Evolutionary conservation across 2,329 filamentous ascomycete genomes (phyloP).

Genomic region (Aspergillus udagawae): DNA sequence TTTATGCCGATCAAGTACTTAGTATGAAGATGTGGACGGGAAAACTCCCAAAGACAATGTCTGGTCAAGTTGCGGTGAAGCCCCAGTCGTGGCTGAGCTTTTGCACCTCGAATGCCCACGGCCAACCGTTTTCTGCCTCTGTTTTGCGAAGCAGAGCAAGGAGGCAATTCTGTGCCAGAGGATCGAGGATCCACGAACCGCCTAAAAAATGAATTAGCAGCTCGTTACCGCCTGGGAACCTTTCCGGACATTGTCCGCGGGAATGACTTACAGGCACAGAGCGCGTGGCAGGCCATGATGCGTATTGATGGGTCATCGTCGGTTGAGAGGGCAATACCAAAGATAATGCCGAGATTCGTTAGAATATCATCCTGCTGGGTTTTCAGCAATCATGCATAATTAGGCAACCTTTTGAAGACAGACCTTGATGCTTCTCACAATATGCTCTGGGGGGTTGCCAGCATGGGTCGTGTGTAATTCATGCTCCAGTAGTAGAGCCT

Average conservation of each 20-base stretch:
- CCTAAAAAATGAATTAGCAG: slow-evolving; percentile 11
- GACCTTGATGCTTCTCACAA: slow-evolving; percentile 20
- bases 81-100: slow-evolving; percentile 17
- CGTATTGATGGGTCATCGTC: slow-evolving; percentile 31
- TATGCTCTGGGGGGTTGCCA: slow-evolving; percentile 8
- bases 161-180: slow-evolving; percentile 19
- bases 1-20: background rate
- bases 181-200: slow-evolving; percentile 29
- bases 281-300: slow-evolving; percentile 31
- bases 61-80: slow-evolving; percentile 3
- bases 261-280: slow-evolving; percentile 26
- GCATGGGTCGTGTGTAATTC: slow-evolving; percentile 17
- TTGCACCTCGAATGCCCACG: slow-evolving; percentile 19
- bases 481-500: slow-evolving; percentile 23
- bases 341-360: slow-evolving; percentile 27
- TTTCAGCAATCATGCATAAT: background rate
- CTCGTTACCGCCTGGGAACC: background rate
- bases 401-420: background rate
- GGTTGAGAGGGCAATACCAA: slow-evolving; percentile 30
- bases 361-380: slow-evolving; percentile 19
- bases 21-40: background rate
- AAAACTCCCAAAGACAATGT: background rate
- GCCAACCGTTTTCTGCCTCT: slow-evolving; percentile 20
- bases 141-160: slow-evolving; percentile 20
- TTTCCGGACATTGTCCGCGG: background rate